Percentiles rank a stretch among this genome's conserved stretches.
These are phyloP conservation scores for Ceratobasidium sp. DNA, from an alignment of 1,284 basidiomycete species.

Conservation along the genomic window DNA sequence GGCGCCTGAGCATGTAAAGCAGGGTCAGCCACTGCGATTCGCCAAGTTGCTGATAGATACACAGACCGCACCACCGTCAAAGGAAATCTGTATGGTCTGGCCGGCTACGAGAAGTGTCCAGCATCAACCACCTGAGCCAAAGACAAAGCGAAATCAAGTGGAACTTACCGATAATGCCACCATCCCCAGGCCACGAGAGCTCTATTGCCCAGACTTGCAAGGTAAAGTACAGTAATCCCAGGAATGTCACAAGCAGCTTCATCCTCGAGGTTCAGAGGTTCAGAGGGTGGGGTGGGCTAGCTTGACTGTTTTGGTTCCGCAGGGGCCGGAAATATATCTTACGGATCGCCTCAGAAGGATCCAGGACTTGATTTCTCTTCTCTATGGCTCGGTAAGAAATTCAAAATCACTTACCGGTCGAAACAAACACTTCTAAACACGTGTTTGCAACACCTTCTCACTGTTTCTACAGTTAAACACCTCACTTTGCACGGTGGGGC, in stretches of 20 bases:
- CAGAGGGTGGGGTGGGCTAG: neutral
- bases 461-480: too few relatives aligned
- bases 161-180: constrained; percentile 11
- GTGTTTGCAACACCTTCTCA: too few relatives aligned
- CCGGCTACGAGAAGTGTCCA: neutral
- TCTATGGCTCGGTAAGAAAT: too few relatives aligned
- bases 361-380: too few relatives aligned
- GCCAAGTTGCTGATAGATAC: neutral
- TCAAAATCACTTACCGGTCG: too few relatives aligned
- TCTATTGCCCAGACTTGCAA: constrained; percentile 8
- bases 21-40: neutral
- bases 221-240: neutral
- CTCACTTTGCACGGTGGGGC: too few relatives aligned
- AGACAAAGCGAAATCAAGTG: neutral
- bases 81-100: constrained; percentile 18
- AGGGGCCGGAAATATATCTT: neutral
- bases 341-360: neutral
- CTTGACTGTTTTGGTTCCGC: neutral
- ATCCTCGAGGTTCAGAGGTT: neutral
- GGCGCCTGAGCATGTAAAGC: neutral
- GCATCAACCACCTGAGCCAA: too few relatives aligned
- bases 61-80: constrained; percentile 16
- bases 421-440: too few relatives aligned
- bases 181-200: constrained; percentile 28
- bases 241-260: neutral